Percentiles rank a stretch among this genome's conserved stretches.
Conservation (phyloP, 2,329 filamentous ascomycete genomes). For the Colletotrichum somersetense region DNA sequence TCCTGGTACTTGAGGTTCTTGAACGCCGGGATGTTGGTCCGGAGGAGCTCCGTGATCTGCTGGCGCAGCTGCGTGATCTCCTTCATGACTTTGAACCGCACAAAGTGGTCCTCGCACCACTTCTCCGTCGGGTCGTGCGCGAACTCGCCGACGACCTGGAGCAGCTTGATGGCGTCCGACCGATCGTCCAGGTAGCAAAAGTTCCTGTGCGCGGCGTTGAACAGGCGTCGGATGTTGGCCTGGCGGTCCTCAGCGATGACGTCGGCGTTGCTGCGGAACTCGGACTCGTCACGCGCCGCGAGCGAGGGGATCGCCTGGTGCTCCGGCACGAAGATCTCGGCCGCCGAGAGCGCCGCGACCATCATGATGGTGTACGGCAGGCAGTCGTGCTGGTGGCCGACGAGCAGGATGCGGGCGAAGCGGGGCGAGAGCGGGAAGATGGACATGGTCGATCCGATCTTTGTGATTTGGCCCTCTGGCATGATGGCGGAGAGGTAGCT, state of each 20-base stretch:
- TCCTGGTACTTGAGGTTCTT: slow-evolving; percentile 68
- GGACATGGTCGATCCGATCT: slow-evolving; percentile 84
- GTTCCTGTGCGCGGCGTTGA: slow-evolving; percentile 79
- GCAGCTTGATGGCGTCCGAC: slow-evolving; percentile 89
- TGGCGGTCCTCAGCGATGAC: slow-evolving; percentile 78
- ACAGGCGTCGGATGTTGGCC: slow-evolving; percentile 71
- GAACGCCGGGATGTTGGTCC: slow-evolving; percentile 77
- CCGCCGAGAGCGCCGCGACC: slow-evolving; percentile 88
- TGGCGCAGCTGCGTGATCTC: slow-evolving; percentile 86
- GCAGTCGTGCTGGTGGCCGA: slow-evolving; percentile 86
- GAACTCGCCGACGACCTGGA: slow-evolving; percentile 90
- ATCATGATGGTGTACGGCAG: slow-evolving; percentile 88
- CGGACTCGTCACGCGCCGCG: slow-evolving; percentile 59
- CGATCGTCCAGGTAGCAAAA: slow-evolving; percentile 86
- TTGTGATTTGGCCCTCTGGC: slow-evolving; percentile 79
- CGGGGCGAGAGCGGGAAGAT: slow-evolving; percentile 91
- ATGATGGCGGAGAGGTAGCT: slow-evolving; percentile 87
- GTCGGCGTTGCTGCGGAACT: slow-evolving; percentile 74
- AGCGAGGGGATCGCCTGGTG: slow-evolving; percentile 77
- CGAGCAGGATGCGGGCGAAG: slow-evolving; percentile 90
- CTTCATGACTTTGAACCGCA: slow-evolving; percentile 86
- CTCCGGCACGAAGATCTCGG: slow-evolving; percentile 88
- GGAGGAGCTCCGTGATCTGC: slow-evolving; percentile 86
- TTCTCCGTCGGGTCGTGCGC: slow-evolving; percentile 77
- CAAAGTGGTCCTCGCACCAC: slow-evolving; percentile 87